Base-by-base conservation (phyloP, 805 yeast genomes). In the Saturnispora quitensis region DNA sequence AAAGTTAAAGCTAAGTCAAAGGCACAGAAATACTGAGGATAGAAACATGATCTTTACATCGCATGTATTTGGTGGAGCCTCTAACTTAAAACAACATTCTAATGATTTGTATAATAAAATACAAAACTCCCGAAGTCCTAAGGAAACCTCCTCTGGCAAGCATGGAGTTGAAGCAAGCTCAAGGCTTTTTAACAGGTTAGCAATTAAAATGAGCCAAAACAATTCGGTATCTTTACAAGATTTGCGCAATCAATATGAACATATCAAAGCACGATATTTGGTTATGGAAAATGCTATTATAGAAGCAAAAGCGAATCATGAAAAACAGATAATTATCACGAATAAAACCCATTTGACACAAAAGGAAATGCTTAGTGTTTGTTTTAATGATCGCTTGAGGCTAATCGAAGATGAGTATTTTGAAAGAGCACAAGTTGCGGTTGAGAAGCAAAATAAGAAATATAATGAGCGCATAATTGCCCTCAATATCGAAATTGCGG, bases 351-450 rank as follows among this genome's bases (percentile, higher is more conserved):
- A 15, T 43, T 17, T 27, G 3, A 4, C 5, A 10, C 28, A 22
- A 28, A 27, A 28, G 17, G 7, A 17, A 10, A 25, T 12, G 13
- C 28, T 38, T 28, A 50, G 38, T 27, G 25, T 5, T 15, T 15
- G 36, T 3, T 72, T 68, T 51, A 58, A 62, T 18, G 35, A 54
- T 0, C 66, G 73, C n/a, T 50, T 62, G 6, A 58, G 59, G 12
- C 18, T 40, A 10, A 36, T 63, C 28, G 57, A 60, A 33, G 44
- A 47, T 3, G 45, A 51, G 8, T 60, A 55, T 44, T 58, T 59
- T 18, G 15, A 40, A 1, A 55, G 58, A 57, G 68, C 78, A 1
- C 77, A 76, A 40, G 51, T 58, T 1, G 54, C 74, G 5, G 67
- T 74, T 34, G 58, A 66, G 6, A 60, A 60, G 15, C 73, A 71